Evolutionary conservation across 495 filamentous ascomycete genomes (phyloP), one percentile per base, ranked within the genome.

Genomic region (Penicillium coffeae): DNA sequence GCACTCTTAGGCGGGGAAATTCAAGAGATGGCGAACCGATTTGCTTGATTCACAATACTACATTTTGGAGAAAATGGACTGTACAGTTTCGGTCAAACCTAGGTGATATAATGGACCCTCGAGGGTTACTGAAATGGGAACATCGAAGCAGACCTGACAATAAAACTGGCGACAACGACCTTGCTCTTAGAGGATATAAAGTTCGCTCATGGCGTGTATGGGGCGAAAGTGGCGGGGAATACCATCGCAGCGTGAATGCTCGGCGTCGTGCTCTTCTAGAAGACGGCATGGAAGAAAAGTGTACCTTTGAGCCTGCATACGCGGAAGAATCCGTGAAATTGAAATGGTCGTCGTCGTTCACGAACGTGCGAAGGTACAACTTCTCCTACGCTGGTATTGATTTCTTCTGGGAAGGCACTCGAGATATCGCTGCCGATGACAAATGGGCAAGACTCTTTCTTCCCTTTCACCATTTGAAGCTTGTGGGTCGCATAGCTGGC

Each of bases 381-480:
- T 50, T 55, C 9, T 12, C 25, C 33, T 55, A 55, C 22, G 48
- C 37, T 1, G 38, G 25, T n/a, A 50, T 59, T 20, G 13, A 36
- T 13, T 50, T 52, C 32, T 27, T n/a, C 12, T 59, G 52, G 56
- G 42, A 59, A 30, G 56, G 56, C 6, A 59, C 52, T 5, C 34
- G 48, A 14, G 49, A 50, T 3, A 2, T 59, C 3, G 48, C 36
- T 1, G 21, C 3, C 3, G 25, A 36, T 10, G 25, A 47, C 1
- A 43, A 42, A n/a, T 50, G 18, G 33, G 4, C 27, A 18, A 48
- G 42, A 3, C 43, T 59, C 1, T 30, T 56, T 42, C 49, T n/a
- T n/a, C n/a, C 56, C 8, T 37, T 56, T 1, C 40, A 41, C 22
- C 56, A 59, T 14, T 32, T 56, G 20, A 59, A 56, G 18, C 38